Evolutionary conservation across 305 asterid species (phyloP), one percentile per base, ranked within the genome.

Genomic region (Fraxinus xanthoxyloides): DNA sequence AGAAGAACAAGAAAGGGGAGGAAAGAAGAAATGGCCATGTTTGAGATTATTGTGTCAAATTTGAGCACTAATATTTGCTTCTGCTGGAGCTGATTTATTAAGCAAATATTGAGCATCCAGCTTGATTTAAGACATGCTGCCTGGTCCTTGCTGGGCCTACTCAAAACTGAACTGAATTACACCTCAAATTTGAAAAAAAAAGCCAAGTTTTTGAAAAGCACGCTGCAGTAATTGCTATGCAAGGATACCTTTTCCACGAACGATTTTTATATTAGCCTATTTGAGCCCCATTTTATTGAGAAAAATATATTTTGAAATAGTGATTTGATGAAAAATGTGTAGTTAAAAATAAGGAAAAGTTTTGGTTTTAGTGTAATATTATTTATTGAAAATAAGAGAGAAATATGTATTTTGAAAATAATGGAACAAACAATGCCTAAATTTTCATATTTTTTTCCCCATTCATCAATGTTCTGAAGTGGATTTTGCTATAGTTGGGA

Each of bases 1-100:
- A 84, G 80, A 35, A 82, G 84, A 24, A 82, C 43, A 15, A 87
- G 83, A 36, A 85, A 38, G 70, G 79, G 54, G 70, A 86, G 78
- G 82, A 56, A 80, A 79, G 73, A 70, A 24, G 88, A 35, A 87
- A 77, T 46, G 72, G 89, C 83, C 98, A 94, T 94, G 38, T 17
- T 5, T 17, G 12, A 40, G 78, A 73, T 23, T 35, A 63, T 72
- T 79, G 87, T 84, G 87, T 81, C 48, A 72, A 28, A 59, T n/a
- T 35, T 84, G 9, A 28, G 80, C 40, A 63, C 51, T 28, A 75
- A 74, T 69, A 75, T 79, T 72, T 79, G 80, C 83, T 40, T 67
- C 56, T 30, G 79, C 80, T 82, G 83, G 83, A 38, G 31, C 35
- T 46, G 72, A 43, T 82, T 43, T 61, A 63, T 24, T 12, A 10